Percentiles rank a stretch among this genome's conserved stretches.
These are phyloP conservation scores for Petunia secreta DNA, from an alignment of 257 asterid species.

Conservation along the genomic window DNA sequence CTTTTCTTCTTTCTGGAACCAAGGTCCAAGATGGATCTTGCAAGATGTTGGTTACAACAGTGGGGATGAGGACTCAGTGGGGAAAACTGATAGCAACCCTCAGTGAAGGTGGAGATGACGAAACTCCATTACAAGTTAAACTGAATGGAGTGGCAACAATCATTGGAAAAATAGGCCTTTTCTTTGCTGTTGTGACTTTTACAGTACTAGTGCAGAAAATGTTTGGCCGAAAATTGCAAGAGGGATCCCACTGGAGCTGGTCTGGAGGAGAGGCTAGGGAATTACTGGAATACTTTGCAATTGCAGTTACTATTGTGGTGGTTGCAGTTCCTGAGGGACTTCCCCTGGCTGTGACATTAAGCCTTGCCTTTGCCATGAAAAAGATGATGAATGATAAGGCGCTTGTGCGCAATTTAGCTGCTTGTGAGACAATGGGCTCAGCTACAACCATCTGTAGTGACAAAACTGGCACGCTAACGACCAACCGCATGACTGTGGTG, in stretches of 20 bases:
- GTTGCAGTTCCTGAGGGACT: conserved; percentile 35
- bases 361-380: conserved; percentile 36
- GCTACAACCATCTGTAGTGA: conserved; percentile 36
- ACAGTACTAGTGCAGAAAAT: conserved; percentile 25
- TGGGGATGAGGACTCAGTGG: conserved; percentile 37
- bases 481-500: conserved; percentile 34
- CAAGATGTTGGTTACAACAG: conserved; percentile 33
- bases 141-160: conserved; percentile 33
- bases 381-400: conserved; percentile 37
- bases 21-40: conserved; percentile 32
- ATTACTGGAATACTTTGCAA: conserved; percentile 30
- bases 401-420: conserved; percentile 33
- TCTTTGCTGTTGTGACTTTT: conserved; percentile 33
- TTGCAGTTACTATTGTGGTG: conserved; percentile 31
- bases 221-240: conserved; percentile 21
- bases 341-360: conserved; percentile 34
- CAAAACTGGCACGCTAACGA: conserved; percentile 33
- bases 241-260: conserved; percentile 35
- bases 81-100: conserved; percentile 31
- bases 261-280: conserved; percentile 31
- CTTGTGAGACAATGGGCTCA: conserved; percentile 37
- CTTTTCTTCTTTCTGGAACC: conserved; percentile 36
- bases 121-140: conserved; percentile 32
- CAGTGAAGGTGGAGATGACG: conserved; percentile 33
- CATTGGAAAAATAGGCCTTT: conserved; percentile 31